A percentile compares a stretch with the other conserved stretches of the same genome.
These are phyloP conservation scores for Saccharomycopsis babjevae DNA, from an alignment of 805 yeast genomes.

Conservation along the genomic window DNA sequence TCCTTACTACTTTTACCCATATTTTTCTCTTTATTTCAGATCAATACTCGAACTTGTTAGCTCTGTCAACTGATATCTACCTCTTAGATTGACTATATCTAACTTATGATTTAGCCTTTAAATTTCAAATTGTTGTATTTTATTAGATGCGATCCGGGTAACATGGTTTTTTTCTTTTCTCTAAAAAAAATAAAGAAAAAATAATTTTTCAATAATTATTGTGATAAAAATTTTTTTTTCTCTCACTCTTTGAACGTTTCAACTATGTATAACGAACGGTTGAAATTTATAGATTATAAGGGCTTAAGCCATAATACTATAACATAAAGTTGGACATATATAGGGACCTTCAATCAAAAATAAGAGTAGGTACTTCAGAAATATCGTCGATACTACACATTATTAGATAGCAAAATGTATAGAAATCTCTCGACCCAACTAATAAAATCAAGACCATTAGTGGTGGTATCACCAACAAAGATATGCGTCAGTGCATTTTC, in stretches of 20 bases:
- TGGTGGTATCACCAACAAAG: background rate
- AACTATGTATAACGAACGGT: too few relatives aligned
- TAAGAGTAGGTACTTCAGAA: too few relatives aligned
- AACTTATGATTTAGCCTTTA: background rate
- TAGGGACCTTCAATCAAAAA: too few relatives aligned
- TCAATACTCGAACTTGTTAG: background rate
- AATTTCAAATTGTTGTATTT: background rate
- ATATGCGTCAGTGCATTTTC: conserved; percentile 8
- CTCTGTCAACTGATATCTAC: too few relatives aligned
- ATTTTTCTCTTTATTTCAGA: background rate
- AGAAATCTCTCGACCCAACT: background rate
- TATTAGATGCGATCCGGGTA: background rate
- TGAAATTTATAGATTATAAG: too few relatives aligned
- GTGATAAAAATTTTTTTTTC: background rate
- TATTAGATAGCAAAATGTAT: background rate
- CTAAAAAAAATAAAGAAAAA: background rate
- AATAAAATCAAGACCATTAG: background rate
- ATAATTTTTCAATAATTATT: background rate
- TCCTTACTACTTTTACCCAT: conserved; percentile 97
- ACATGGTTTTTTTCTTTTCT: background rate
- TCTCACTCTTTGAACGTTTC: too few relatives aligned
- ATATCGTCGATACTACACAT: too few relatives aligned
- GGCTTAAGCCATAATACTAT: too few relatives aligned
- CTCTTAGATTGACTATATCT: too few relatives aligned
- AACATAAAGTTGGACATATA: too few relatives aligned